phyloP scores from a whole-genome alignment of 2,329 filamentous ascomycete genomes.

The Venturia pyrina region DNA sequence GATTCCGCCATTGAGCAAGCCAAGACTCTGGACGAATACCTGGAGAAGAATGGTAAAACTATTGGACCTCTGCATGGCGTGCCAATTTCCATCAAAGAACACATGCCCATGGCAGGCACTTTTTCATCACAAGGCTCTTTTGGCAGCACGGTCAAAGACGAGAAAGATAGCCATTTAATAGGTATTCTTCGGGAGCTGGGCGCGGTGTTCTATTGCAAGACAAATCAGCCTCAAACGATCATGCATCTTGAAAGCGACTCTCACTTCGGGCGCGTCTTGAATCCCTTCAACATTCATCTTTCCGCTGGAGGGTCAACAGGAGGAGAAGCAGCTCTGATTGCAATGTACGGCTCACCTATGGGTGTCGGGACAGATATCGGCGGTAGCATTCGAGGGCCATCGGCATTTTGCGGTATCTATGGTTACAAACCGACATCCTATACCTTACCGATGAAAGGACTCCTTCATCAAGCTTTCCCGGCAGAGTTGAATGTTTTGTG shows the following conservation, averaged over 20 bases:
- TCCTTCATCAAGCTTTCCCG: conserved; percentile 45
- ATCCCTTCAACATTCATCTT: conserved; percentile 48
- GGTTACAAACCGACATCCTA: conserved; percentile 49
- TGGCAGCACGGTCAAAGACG: conserved; percentile 40
- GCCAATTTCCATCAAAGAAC: conserved; percentile 59
- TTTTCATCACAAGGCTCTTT: conserved; percentile 37
- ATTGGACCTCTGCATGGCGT: conserved; percentile 60
- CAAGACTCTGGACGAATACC: conserved; percentile 20
- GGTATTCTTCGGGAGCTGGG: conserved; percentile 49
- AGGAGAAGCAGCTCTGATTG: conserved; percentile 55
- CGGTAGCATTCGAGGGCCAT: conserved; percentile 45
- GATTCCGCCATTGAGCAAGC: conserved; percentile 25
- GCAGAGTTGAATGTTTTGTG: conserved; percentile 55
- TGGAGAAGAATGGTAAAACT: neutral
- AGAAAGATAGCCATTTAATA: conserved; percentile 48
- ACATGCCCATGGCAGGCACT: conserved; percentile 50
- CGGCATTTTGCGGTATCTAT: conserved; percentile 49
- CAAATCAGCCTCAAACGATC: conserved; percentile 58
- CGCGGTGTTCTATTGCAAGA: conserved; percentile 60
- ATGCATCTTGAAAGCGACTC: conserved; percentile 62
- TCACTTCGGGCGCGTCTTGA: conserved; percentile 51
- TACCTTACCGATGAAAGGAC: conserved; percentile 46
- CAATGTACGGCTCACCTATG: conserved; percentile 47
- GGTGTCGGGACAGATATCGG: conserved; percentile 57
- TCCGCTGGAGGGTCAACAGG: conserved; percentile 58